Base-by-base conservation (phyloP, 2,329 filamentous ascomycete genomes). In the Fusarium bactridioides region DNA sequence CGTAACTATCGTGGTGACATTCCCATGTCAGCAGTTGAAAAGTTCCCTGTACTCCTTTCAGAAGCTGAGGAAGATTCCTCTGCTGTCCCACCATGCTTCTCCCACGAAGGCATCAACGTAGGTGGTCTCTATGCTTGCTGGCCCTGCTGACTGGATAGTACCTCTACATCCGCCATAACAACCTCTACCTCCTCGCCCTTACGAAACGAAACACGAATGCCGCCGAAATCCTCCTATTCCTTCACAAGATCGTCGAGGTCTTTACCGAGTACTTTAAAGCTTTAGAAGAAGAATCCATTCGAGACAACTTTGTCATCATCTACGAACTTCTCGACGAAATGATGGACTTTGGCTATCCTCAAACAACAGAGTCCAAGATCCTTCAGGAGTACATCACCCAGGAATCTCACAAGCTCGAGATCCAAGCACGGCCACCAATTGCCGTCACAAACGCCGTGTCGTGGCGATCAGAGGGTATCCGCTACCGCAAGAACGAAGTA, bases 261-360 rank as follows among this genome's bases (percentile, higher is more conserved):
- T 99, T 99, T 81, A 99, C 96, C 67, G 96, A 99, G 84, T 99
- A 99, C 86, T 99, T 99, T 88, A 99, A 99, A 83, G 95, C 97
- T 73, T 88, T 99, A 67, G 96, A 99, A 83, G 96, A 99, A 83
- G 96, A 99, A 84, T 97, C 94, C 78, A 99, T 99, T 82, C 91
- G 96, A 77, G 96, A 99, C 86, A 99, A 99, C 86, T 99, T 99
- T 81, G 96, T 99, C 82, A 91, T 99, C 80, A 99, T 99, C 80
- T 99, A 99, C 87, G 96, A 99, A 84, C 85, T 99, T 69, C 89
- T 99, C 72, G 96, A 99, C 80, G 96, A 99, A 86, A 99, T 99
- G 96, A 99, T 99, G 96, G 96, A 99, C 84, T 99, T 99, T 86
- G 96, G 96, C 72, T 98, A 99, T 82, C 96, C 96, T 10, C 96